phyloP scores from a whole-genome alignment of 305 asterid species.

The Rubia peregrina region DNA sequence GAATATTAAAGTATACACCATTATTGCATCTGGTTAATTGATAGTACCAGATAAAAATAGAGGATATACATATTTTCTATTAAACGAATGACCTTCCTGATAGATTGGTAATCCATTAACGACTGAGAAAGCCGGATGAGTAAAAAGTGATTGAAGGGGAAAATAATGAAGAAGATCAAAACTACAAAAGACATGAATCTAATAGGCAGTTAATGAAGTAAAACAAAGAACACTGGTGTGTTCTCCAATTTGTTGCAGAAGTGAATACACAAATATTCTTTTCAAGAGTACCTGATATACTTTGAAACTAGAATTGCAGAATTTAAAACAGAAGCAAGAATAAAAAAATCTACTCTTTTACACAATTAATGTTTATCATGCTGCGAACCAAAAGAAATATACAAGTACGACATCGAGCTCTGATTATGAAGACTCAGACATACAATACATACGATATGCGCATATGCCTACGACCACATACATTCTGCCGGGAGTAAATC shows the following conservation, averaged over 20 bases:
- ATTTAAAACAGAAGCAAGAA: background rate
- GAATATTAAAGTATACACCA: background rate
- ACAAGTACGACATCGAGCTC: too few relatives aligned
- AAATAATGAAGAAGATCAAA: background rate
- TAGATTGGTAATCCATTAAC: background rate
- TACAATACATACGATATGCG: too few relatives aligned
- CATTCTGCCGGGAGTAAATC: background rate
- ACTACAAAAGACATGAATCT: background rate
- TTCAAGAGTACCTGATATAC: background rate
- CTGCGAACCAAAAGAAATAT: background rate
- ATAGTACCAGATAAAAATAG: too few relatives aligned
- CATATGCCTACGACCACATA: too few relatives aligned
- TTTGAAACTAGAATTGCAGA: too few relatives aligned
- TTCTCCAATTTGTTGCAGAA: too few relatives aligned
- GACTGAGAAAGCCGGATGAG: background rate
- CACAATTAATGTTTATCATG: background rate
- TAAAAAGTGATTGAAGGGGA: background rate
- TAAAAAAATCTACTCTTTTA: background rate
- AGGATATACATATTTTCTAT: too few relatives aligned
- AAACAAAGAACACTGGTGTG: background rate
- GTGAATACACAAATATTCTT: background rate
- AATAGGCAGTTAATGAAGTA: background rate
- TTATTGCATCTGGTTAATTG: too few relatives aligned
- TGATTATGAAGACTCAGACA: background rate
- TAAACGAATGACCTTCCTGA: background rate